Conservation (phyloP, 2,329 filamentous ascomycete species). For the Colletotrichum tamarilloi region DNA sequence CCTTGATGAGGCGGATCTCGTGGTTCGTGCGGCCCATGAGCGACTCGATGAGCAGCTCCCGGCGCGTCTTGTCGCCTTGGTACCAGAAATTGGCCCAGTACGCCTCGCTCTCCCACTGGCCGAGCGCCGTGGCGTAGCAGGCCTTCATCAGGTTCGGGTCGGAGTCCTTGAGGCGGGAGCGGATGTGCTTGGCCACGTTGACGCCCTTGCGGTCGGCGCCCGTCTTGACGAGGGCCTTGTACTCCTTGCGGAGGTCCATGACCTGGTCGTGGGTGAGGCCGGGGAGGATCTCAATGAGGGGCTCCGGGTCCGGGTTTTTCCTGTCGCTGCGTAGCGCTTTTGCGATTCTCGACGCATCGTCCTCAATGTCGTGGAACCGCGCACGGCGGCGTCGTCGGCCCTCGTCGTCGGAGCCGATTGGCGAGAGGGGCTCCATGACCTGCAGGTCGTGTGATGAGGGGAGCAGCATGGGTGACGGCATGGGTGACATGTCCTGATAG, state of each 20-base stretch:
- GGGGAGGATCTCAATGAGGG: conserved; percentile 86
- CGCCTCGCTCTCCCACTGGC: conserved; percentile 90
- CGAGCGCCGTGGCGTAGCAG: conserved; percentile 89
- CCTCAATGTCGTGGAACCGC: conserved; percentile 86
- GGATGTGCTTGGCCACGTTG: conserved; percentile 88
- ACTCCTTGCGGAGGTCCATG: conserved; percentile 85
- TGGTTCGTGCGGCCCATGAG: conserved; percentile 90
- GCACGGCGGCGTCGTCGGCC: conserved; percentile 65
- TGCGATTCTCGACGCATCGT: conserved; percentile 81
- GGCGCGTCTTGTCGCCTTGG: conserved; percentile 83
- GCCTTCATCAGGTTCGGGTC: conserved; percentile 86
- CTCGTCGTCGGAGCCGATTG: conserved; percentile 62
- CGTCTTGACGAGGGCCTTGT: conserved; percentile 90
- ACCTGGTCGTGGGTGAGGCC: conserved; percentile 88
- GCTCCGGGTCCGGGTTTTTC: conserved; percentile 68
- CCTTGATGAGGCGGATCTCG: conserved; percentile 90
- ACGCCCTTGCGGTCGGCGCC: conserved; percentile 79
- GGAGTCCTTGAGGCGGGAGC: conserved; percentile 78
- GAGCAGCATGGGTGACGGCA: conserved; percentile 83
- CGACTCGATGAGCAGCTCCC: conserved; percentile 91
- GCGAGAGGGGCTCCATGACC: conserved; percentile 62
- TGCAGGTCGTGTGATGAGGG: conserved; percentile 36
- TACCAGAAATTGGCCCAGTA: conserved; percentile 99
- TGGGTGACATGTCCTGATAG: conserved; percentile 93
- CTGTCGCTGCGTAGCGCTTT: conserved; percentile 77